Base-by-base conservation (phyloP, 2,329 filamentous ascomycete genomes). In the Dactylonectria macrodidyma region DNA sequence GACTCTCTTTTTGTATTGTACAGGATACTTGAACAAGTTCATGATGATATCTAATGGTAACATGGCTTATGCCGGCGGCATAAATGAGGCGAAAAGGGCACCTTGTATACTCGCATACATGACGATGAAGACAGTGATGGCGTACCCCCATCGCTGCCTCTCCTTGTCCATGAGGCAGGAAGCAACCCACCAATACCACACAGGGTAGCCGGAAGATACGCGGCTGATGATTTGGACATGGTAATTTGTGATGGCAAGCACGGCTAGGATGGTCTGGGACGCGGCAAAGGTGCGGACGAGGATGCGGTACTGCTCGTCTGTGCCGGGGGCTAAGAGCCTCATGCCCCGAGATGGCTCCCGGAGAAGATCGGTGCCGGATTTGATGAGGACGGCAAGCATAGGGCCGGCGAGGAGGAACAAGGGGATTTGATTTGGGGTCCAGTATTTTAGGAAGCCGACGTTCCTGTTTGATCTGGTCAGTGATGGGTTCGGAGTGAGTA, bases 161-260 rank as follows among this genome's bases (percentile, higher is more conserved):
- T 78, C 77, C 10, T 75, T 73, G 26, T 81, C 78, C 52, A 79
- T 72, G 7, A 89, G 74, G 38, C 78, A 80, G 4, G 81, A 82
- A 1, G 93, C 93, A 46, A 97, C 79, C 85, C 92, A 94, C 86
- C 93, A 91, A 78, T 97, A 96, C 94, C 95, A 98, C 19, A 96
- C 81, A 1, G 95, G 93, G 80, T 95, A 97, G 0, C 91, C 95
- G 0, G 95, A 97, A 1, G 94, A 92, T 16, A 99, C 87, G 26
- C 96, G 90, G 51, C 92, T 97, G 75, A 98, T 92, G 73, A 99
- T 97, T 81, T 99, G 96, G 30, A 98, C 92, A 78, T 99, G 96
- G 77, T 97, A 97, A 70, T 85, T 94, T 12, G 91, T 94, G 22
- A 95, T 81, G 22, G 94, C 93, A 66, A 95, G 80, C 2, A 89